Conservation (phyloP, 768 basidiomycete genomes). For the Tulasnella sp. region DNA sequence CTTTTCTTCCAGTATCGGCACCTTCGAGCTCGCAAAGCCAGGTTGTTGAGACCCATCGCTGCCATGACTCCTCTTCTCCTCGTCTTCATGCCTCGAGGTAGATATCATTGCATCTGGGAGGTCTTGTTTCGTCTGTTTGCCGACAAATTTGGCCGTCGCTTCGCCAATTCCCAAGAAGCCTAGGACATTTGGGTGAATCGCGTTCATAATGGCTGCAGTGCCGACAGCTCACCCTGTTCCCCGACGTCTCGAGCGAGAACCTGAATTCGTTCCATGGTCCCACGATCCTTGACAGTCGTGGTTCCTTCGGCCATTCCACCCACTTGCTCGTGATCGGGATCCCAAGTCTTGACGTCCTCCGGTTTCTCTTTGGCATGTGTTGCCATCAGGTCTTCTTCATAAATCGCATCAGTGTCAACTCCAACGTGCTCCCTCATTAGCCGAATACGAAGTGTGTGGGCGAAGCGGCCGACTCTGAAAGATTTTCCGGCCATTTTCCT, state of each 20-base stretch:
- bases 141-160: slow-evolving; percentile 44
- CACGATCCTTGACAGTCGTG: slow-evolving; percentile 34
- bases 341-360: slow-evolving; percentile 65
- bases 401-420: slow-evolving; percentile 86
- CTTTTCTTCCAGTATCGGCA: slow-evolving; percentile 75
- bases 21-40: slow-evolving; percentile 64
- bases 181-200: background rate
- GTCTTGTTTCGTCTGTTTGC: slow-evolving; percentile 50
- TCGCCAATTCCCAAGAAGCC: slow-evolving; percentile 47
- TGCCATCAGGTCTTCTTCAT: slow-evolving; percentile 70
- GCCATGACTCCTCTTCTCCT: slow-evolving; percentile 58
- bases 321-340: slow-evolving; percentile 69
- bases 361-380: slow-evolving; percentile 56
- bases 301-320: slow-evolving; percentile 39
- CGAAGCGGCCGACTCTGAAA: slow-evolving; percentile 95
- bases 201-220: background rate
- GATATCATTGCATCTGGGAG: slow-evolving; percentile 50
- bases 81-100: slow-evolving; percentile 51
- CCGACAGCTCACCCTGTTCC: slow-evolving; percentile 54
- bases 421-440: slow-evolving; percentile 98
- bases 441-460: slow-evolving; percentile 91
- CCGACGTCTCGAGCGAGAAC: slow-evolving; percentile 44
- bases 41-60: slow-evolving; percentile 55
- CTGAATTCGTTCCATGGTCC: slow-evolving; percentile 8
- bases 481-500: slow-evolving; percentile 94